Evolutionary conservation across 164 flowering plant species (phyloP).

Genomic region (Vitis rotundifolia): DNA sequence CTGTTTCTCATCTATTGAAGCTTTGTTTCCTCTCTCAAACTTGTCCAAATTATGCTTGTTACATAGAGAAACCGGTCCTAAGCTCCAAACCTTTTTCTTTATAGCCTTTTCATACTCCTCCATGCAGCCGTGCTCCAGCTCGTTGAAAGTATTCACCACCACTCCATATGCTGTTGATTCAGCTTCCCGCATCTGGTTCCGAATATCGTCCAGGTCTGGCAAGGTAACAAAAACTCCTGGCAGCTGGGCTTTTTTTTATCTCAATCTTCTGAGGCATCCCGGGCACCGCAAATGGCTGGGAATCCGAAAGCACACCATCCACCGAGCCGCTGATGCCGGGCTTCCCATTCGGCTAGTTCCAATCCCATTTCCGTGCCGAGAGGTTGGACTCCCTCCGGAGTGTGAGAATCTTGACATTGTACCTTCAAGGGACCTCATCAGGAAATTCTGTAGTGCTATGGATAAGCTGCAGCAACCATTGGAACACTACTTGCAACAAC

Average conservation of each 20-base stretch:
- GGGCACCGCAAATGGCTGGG: constrained; percentile 22
- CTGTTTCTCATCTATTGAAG: constrained; percentile 17
- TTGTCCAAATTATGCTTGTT: constrained; percentile 28
- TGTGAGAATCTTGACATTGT: constrained; percentile 28
- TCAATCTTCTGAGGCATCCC: constrained; percentile 18
- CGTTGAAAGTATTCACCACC: constrained; percentile 33
- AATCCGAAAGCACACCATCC: constrained; percentile 15
- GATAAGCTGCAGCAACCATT: constrained; percentile 17
- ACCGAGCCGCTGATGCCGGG: constrained; percentile 3
- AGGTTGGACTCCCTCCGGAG: constrained; percentile 18
- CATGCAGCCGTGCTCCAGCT: constrained; percentile 23
- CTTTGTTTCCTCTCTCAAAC: constrained; percentile 39
- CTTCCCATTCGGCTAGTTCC: constrained; percentile 3
- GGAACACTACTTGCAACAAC: constrained; percentile 9
- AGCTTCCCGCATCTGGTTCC: constrained; percentile 24
- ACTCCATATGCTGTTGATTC: constrained; percentile 35
- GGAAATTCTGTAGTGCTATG: constrained; percentile 13
- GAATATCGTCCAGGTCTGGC: constrained; percentile 19
- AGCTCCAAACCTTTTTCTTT: constrained; percentile 31
- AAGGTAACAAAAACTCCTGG: constrained; percentile 16
- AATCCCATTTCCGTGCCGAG: constrained; percentile 14
- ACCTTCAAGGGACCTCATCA: constrained; percentile 4
- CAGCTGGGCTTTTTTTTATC: constrained; percentile 27
- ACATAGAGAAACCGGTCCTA: constrained; percentile 45
- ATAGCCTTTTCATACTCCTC: constrained; percentile 18